Conservation (phyloP, 192 early-diverging fungal species). For the Obelidium mucronatum region DNA sequence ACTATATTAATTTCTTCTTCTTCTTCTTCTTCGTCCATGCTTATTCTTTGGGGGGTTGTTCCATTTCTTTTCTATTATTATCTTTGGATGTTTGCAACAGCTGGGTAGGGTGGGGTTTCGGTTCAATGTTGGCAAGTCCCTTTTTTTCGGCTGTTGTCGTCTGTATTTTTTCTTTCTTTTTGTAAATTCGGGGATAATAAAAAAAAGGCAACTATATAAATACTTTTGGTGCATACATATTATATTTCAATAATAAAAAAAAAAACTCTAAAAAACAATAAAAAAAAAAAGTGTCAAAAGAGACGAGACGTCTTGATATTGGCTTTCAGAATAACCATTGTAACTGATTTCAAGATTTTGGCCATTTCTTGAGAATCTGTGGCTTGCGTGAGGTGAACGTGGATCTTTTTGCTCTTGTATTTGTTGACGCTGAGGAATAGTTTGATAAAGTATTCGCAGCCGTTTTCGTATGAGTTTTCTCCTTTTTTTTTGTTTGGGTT, state of each 20-base stretch:
- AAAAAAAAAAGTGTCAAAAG: neutral
- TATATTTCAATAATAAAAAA: neutral
- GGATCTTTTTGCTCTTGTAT: constrained; percentile 49
- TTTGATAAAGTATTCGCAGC: constrained; percentile 51
- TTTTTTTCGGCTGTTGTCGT: no score
- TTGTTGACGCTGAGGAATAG: constrained; percentile 50
- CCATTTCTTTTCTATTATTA: no score
- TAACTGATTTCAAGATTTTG: constrained; percentile 44
- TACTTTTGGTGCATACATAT: neutral
- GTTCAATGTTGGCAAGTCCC: no score
- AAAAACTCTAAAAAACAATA: neutral
- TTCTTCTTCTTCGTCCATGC: no score
- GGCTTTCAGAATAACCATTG: constrained; percentile 1
- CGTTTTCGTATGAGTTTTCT: constrained; percentile 52
- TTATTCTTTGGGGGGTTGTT: no score
- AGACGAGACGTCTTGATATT: neutral
- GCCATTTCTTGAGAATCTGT: constrained; percentile 62
- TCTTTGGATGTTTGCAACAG: no score
- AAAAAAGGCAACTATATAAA: neutral
- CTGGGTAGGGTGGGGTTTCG: no score
- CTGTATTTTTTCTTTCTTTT: neutral
- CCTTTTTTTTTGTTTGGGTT: constrained; percentile 41
- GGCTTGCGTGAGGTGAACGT: constrained; percentile 65
- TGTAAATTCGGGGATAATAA: neutral
- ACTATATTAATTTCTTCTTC: neutral